phyloP scores from a whole-genome alignment of 176 grass and related monocot genomes.

The Chloris gayana region DNA sequence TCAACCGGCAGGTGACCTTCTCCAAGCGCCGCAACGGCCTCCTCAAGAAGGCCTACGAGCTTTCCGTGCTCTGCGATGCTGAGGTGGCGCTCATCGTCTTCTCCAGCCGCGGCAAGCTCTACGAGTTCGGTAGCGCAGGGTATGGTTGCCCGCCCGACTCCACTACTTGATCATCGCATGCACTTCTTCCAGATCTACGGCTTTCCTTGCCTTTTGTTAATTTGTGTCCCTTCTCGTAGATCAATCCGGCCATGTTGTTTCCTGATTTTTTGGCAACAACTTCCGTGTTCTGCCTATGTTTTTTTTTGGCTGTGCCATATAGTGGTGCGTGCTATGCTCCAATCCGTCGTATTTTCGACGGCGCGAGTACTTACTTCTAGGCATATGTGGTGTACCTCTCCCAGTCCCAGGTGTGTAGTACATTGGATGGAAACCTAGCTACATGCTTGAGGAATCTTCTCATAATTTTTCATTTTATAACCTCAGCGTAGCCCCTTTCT shows the following conservation, averaged over 20 bases:
- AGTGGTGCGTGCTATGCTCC: not conserved
- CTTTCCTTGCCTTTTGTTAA: not conserved
- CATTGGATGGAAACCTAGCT: not conserved
- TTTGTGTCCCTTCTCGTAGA: not conserved
- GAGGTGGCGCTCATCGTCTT: conserved; percentile 78
- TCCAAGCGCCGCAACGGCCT: conserved; percentile 72
- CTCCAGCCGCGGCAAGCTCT: conserved; percentile 70
- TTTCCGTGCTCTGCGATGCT: conserved; percentile 75
- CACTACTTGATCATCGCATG: not conserved
- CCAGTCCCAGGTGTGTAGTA: not conserved
- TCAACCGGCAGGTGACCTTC: conserved; percentile 79
- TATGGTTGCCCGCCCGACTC: not conserved
- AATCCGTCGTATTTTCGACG: not conserved
- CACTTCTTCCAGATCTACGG: conserved; percentile 7
- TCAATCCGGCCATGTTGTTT: conserved; percentile 4
- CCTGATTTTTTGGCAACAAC: conserved; percentile 6
- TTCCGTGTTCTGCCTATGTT: not conserved
- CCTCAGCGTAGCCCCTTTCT: not conserved
- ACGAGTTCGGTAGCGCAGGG: conserved; percentile 65
- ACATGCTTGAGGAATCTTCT: conserved; percentile 13
- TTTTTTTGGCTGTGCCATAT: not conserved
- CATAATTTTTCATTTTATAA: conserved; percentile 10
- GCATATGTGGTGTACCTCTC: not conserved
- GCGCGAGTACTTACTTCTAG: not conserved
- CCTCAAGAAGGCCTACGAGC: conserved; percentile 77